Conservation (phyloP, 495 filamentous ascomycete species). For the Talaromyces borbonicus region DNA sequence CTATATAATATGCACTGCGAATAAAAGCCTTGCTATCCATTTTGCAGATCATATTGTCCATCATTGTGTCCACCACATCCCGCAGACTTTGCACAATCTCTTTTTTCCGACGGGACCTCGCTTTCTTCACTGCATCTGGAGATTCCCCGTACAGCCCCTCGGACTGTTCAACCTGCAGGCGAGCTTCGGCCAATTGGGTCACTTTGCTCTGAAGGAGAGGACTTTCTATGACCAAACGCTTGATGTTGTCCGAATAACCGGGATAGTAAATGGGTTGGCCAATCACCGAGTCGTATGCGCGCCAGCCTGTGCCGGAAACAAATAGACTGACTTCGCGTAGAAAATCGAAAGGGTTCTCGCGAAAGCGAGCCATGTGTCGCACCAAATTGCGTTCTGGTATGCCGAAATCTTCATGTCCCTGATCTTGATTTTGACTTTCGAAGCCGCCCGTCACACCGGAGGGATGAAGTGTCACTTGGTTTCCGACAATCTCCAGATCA, state of each 20-base stretch:
- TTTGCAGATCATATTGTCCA: conserved; percentile 97
- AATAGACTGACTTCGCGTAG: conserved; percentile 86
- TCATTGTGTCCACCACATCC: conserved; percentile 73
- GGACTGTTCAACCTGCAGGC: conserved; percentile 63
- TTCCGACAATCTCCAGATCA: conserved; percentile 72
- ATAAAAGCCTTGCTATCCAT: conserved; percentile 95
- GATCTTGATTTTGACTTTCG: conserved; percentile 21
- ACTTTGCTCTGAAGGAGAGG: conserved; percentile 66
- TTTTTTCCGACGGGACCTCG: conserved; percentile 44
- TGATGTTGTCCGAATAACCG: conserved; percentile 89
- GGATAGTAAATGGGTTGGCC: conserved; percentile 90
- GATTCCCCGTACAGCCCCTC: conserved; percentile 55
- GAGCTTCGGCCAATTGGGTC: conserved; percentile 60
- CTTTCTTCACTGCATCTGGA: conserved; percentile 34
- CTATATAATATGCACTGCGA: conserved; percentile 78
- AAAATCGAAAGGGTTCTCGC: conserved; percentile 63
- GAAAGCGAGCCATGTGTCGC: conserved; percentile 73
- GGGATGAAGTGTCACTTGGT: conserved; percentile 70
- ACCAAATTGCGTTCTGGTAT: conserved; percentile 64
- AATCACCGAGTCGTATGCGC: conserved; percentile 80
- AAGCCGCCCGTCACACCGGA: conserved; percentile 50
- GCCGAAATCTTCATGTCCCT: conserved; percentile 29
- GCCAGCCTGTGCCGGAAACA: conserved; percentile 85
- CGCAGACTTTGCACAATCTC: conserved; percentile 54
- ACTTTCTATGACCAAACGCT: conserved; percentile 59